Evolutionary conservation across 805 yeast species (phyloP).

Genomic region (Candida ficus): DNA sequence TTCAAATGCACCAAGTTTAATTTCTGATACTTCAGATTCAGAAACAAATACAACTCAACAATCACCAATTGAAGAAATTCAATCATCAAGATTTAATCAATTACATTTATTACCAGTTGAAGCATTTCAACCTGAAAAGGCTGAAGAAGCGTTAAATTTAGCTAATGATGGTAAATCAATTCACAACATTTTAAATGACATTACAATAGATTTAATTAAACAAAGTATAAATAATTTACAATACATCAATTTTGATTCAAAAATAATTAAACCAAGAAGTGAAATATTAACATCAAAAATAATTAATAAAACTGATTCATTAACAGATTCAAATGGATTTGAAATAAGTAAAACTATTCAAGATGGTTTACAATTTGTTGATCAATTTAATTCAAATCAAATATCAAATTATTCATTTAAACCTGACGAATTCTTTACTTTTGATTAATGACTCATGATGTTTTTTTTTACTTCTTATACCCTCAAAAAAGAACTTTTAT

Average conservation of each 20-base stretch:
- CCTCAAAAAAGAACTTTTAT: too few species aligned
- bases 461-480: too few species aligned
- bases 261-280: constrained; percentile 1
- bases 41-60: background rate
- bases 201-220: constrained; percentile 20
- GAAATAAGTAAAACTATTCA: constrained; percentile 2
- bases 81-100: background rate
- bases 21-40: constrained; percentile 6
- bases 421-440: constrained; percentile 10
- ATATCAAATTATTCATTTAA: constrained; percentile 3
- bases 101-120: background rate
- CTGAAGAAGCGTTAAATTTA: constrained; percentile 17
- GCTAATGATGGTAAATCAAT: constrained; percentile 24
- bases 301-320: too few species aligned
- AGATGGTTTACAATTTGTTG: constrained; percentile 8
- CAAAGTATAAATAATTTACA: constrained; percentile 19
- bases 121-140: background rate
- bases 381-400: constrained; percentile 1
- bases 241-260: constrained; percentile 16
- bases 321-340: background rate
- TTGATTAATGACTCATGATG: constrained; percentile 1
- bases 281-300: too few species aligned
- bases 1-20: constrained; percentile 8
- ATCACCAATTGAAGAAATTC: background rate
- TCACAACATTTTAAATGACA: constrained; percentile 15